Base-by-base conservation (phyloP, 2,329 filamentous ascomycete species). In the Diaporthe sp. region DNA sequence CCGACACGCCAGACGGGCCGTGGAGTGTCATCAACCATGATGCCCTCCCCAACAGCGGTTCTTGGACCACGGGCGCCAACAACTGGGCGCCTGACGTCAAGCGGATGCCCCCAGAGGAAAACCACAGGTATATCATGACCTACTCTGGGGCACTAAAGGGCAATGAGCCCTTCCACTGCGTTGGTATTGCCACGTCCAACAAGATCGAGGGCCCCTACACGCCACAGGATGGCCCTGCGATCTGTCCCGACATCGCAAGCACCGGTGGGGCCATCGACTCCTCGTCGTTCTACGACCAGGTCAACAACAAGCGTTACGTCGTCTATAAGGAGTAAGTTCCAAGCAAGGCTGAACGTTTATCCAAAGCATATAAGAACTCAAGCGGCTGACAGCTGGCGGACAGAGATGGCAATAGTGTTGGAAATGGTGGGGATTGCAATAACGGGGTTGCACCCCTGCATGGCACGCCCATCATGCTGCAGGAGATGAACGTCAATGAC, bases 51-150 rank as follows among this genome's bases (percentile, higher is more conserved):
- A 83, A 84, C 9, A 77, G 88, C 10, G 86, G 87, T 2, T 79
- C 83, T 9, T 93, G 92, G 91, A 88, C 88, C 37, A 88, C 85
- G 8, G 87, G 87, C 2, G 80, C 81, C 9, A 86, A 90, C 74
- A 89, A 88, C 44, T 93, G 91, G 90, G 91, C 91, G 0, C 92
- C 91, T 13, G 91, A 92, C 80, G 89, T 93, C 13, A 84, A 87
- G 22, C 82, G 82, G 71, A 82, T 91, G 53, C 83, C 78, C 44
- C 81, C 85, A 72, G 88, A 88, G 31, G 85, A 82, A n/a, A 28
- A 71, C 10, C 60, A 74, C 31, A 49, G 47, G 34, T 92, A 90
- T 80, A 86, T 92, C 57, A 87, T 93, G 84, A 92, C 92, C 83
- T 92, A 90, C 81, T 87, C 88, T 2, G 90, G 88, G 25, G 82